A percentile compares a stretch with the other conserved stretches of the same genome.
Conservation (phyloP, 331 rosid genomes). For the Saraca asoca region DNA sequence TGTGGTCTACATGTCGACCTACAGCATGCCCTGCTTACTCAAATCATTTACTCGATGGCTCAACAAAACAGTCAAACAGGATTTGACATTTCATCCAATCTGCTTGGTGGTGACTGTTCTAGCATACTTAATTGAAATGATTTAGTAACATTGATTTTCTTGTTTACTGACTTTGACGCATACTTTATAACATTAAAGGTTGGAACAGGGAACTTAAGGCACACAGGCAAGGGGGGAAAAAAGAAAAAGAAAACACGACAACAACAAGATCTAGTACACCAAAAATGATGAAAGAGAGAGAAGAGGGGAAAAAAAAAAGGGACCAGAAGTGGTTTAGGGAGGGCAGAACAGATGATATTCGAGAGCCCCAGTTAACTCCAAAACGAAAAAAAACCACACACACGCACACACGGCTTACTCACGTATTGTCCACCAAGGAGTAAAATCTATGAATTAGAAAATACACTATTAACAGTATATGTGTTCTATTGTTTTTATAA, state of each 20-base stretch:
- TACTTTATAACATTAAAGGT: not conserved
- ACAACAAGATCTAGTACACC: no score
- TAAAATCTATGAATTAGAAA: not conserved
- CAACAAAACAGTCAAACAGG: conserved; percentile 15
- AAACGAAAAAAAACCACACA: conserved; percentile 1
- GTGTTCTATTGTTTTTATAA: no score
- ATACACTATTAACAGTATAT: not conserved
- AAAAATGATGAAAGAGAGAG: no score
- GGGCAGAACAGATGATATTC: not conserved
- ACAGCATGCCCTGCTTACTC: not conserved
- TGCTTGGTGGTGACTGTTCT: not conserved
- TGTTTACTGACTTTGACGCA: not conserved
- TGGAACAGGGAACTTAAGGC: not conserved
- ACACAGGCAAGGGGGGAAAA: not conserved
- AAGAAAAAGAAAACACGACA: no score
- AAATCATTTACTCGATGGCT: not conserved
- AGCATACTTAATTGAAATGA: not conserved
- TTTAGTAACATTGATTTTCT: not conserved
- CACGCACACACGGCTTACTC: not conserved
- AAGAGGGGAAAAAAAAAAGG: not conserved
- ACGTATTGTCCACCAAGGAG: not conserved
- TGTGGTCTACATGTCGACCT: not conserved
- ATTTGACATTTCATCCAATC: not conserved
- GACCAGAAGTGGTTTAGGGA: not conserved
- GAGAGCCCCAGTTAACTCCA: not conserved